These are phyloP conservation scores for Sphagnum fallax DNA, from an alignment of 228 moss, liverwort and hornwort genomes.

Conservation along the genomic window DNA sequence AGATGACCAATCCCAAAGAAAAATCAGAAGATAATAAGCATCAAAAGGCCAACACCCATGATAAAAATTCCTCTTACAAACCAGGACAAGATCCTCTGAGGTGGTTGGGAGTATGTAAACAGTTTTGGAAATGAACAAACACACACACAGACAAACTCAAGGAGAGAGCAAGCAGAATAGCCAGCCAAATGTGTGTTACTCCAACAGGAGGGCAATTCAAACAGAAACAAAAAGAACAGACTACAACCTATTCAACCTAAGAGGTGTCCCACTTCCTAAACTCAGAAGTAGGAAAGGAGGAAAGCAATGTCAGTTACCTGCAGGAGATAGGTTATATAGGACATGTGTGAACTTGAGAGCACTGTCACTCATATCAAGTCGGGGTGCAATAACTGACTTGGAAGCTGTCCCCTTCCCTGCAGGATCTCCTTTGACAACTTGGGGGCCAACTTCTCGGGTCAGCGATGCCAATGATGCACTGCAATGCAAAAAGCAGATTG, in stretches of 20 bases:
- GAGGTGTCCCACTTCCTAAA: not conserved
- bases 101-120: not conserved
- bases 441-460: constrained; percentile 90
- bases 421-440: constrained; percentile 88
- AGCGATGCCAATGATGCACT: constrained; percentile 90
- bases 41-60: no score
- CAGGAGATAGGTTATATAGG: constrained; percentile 89
- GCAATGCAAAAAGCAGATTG: constrained; percentile 5
- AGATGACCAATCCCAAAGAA: no score
- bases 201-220: no score
- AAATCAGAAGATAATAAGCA: no score
- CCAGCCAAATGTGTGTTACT: no score
- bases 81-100: not conserved
- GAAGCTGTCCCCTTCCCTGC: constrained; percentile 52
- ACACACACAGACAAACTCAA: no score
- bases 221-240: not conserved
- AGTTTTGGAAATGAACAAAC: no score
- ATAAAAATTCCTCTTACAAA: not conserved
- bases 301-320: constrained; percentile 26
- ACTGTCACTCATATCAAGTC: constrained; percentile 84
- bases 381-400: constrained; percentile 50
- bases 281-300: no score
- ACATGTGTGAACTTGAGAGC: constrained; percentile 96
- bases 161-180: no score
- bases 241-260: not conserved